phyloP scores from a whole-genome alignment of 106 monocot genomes.

The Gastrodia elata region DNA sequence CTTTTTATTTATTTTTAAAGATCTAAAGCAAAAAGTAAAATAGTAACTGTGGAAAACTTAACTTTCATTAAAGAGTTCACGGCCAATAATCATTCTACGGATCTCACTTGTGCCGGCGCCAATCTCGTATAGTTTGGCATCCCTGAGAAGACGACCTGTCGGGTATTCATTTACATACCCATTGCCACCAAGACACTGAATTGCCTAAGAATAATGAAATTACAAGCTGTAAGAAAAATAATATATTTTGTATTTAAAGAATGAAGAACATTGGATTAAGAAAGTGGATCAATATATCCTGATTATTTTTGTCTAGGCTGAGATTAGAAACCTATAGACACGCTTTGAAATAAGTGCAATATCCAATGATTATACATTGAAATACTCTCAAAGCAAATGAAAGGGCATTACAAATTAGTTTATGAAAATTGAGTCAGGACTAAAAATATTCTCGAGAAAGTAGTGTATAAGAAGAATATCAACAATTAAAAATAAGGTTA shows the following conservation, averaged over 20 bases:
- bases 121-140: slow-evolving; percentile 90
- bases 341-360: no score
- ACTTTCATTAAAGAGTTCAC: slow-evolving; percentile 74
- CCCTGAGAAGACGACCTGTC: slow-evolving; percentile 85
- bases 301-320: no score
- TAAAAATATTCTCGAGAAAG: no score
- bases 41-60: slow-evolving; percentile 7
- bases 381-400: no score
- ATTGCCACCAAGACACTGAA: slow-evolving; percentile 92
- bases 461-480: no score
- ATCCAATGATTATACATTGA: no score
- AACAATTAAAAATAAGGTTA: no score
- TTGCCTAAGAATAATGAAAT: slow-evolving; percentile 40
- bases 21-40: not conserved
- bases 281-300: no score
- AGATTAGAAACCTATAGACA: no score
- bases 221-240: not conserved
- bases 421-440: no score
- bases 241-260: not conserved
- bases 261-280: not conserved
- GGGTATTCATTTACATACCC: slow-evolving; percentile 97
- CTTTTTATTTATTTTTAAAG: not conserved
- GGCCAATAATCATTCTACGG: slow-evolving; percentile 86
- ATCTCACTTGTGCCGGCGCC: slow-evolving; percentile 95
- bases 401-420: no score